Evolutionary conservation across 2,329 filamentous ascomycete genomes (phyloP).

Genomic region (Trematosphaeria pertusa): DNA sequence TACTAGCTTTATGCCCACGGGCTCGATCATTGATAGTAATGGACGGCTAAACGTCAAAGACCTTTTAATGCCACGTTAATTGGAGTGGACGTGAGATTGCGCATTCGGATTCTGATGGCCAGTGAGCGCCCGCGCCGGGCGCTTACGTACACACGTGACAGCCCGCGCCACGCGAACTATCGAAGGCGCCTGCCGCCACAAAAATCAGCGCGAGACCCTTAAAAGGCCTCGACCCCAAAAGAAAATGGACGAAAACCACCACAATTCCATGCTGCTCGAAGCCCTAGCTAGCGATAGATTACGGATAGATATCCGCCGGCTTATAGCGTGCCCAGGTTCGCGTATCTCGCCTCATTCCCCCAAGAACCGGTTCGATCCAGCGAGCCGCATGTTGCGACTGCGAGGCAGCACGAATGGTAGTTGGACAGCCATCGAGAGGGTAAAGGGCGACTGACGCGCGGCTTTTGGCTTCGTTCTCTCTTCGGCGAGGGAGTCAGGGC

Average conservation of each 20-base stretch:
- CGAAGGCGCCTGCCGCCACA: constrained; percentile 4
- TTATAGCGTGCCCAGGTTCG: not conserved
- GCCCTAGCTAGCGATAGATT: not conserved
- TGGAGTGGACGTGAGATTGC: not conserved
- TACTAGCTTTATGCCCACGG: too few species aligned
- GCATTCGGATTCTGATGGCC: not conserved
- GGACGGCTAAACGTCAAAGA: too few species aligned
- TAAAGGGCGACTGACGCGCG: too few species aligned
- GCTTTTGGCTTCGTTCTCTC: too few species aligned
- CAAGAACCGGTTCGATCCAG: too few species aligned
- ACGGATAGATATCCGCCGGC: too few species aligned
- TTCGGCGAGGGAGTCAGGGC: too few species aligned
- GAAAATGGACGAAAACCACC: constrained; percentile 2
- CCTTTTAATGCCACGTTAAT: not conserved
- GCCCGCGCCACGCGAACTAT: not conserved
- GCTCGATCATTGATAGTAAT: too few species aligned
- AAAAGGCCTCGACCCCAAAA: constrained; percentile 6
- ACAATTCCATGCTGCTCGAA: not conserved
- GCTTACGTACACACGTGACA: not conserved
- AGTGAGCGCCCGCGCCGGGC: too few species aligned
- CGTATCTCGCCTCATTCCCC: not conserved
- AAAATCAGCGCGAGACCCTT: constrained; percentile 3
- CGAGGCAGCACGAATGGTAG: constrained; percentile 1
- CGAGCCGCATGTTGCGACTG: too few species aligned
- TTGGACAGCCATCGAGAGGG: not conserved